Evolutionary conservation across 441 rosid genomes (phyloP), one percentile per base, ranked within the genome.

Genomic region (Croton setiger): DNA sequence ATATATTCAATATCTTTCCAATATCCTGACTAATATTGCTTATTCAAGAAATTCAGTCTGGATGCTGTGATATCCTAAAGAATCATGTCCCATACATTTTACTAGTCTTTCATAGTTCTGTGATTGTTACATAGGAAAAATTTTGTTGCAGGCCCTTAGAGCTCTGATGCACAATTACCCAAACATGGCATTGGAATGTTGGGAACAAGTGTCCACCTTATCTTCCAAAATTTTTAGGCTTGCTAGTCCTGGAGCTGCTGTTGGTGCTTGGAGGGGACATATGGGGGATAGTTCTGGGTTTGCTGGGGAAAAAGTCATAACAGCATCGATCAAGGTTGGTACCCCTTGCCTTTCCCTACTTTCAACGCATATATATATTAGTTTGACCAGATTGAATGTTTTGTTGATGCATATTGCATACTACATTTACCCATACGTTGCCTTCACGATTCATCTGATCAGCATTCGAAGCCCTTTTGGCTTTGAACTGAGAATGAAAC

Each of bases 101-200:
- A 37, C 18, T 35, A 49, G 23, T 31, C 4, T 67, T 47, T 47
- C 11, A 7, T 72, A 10, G 9, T 37, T 58, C 20, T 39, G 8
- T 5, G 1, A 41, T 35, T 7, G 13, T 66, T 55, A 51, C 21
- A 65, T 48, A 27, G 27, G 13, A 54, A 33, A 41, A 56, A 64
- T 45, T 81, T 58, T 76, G 52, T 66, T 72, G 51, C 87, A 94
- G 97, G 93, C 93, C 77, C 85, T 94, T 73, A 86, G 92, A 85
- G 92, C 88, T 74, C 67, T 87, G 78, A 82, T 84, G 70, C 97
- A 91, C 82, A 90, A 80, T 82, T 88, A 91, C 68, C 97, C 97
- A 23, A 83, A 79, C 74, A 59, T 87, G 71, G 85, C 82, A 74
- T 52, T 75, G 76, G 83, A 77, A 53, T 86, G 86, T 51, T 94